Base-by-base conservation (phyloP, 257 asterid species). In the Gardenia jasminoides region DNA sequence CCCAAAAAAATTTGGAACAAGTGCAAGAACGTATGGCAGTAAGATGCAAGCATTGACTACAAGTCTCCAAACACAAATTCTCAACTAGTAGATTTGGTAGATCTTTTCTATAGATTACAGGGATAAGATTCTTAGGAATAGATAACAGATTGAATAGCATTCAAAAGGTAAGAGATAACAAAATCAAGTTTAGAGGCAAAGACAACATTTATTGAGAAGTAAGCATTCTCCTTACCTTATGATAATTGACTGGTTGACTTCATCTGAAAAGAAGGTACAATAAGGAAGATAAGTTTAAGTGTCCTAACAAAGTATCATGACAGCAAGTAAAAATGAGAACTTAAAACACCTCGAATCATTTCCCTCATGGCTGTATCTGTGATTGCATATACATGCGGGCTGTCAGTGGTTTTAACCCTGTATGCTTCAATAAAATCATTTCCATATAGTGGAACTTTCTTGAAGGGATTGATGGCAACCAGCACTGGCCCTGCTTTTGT, bases 401-500 rank as follows among this genome's bases (percentile, higher is more conserved):
- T 86, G 13, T 86, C 92, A 78, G 84, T 41, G 80, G 94, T 85
- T 89, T 93, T 96, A 76, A 84, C 82, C 91, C 87, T 92, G 83
- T 96, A 96, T 36, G 97, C 97, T 86, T 93, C 92, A 82, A 96
- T 86, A 78, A 85, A 89, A 78, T 92, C 89, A 79, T 84, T 88
- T 69, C 96, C 92, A 89, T 92, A 96, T 74, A 96, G 82, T 10
- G 93, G 80, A 28, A 96, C 96, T 84, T 90, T 89, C 91, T 93
- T 96, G 66, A 93, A 93, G 78, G 99, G 99, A 85, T 96, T 96
- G 81, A 96, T 78, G 24, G 99, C 99, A 78, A 96, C 97, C 85
- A 96, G 86, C 74, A 96, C 96, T 65, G 99, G 99, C 67, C 99
- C 99, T 70, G 99, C 99, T 91, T 93, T 96, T 78, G 98, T 93